phyloP scores from a whole-genome alignment of 805 yeast genomes.

The Candida glaebosa region DNA sequence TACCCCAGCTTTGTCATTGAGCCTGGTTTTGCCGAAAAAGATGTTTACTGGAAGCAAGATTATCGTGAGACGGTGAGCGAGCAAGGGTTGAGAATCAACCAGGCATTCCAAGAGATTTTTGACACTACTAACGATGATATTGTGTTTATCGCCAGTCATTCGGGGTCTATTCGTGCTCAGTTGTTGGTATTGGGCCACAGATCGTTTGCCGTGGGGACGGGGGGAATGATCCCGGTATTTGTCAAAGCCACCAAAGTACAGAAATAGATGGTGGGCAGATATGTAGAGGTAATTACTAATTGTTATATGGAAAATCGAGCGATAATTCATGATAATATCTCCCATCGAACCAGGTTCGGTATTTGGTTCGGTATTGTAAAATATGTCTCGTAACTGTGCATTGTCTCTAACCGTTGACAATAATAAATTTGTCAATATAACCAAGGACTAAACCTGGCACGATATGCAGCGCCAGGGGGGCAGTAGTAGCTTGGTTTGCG shows the following conservation, averaged over 20 bases:
- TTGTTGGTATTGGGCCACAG: conserved; percentile 47
- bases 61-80: conserved; percentile 40
- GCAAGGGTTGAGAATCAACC: conserved; percentile 34
- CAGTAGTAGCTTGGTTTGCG: too few species aligned
- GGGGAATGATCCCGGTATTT: conserved; percentile 55
- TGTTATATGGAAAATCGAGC: too few species aligned
- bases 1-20: conserved; percentile 45
- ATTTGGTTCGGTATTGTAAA: too few species aligned
- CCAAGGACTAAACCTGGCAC: too few species aligned
- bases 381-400: too few species aligned
- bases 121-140: conserved; percentile 17
- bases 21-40: conserved; percentile 44
- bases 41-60: conserved; percentile 36
- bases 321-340: too few species aligned
- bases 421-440: too few species aligned
- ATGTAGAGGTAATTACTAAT: too few species aligned
- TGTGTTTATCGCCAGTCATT: conserved; percentile 47
- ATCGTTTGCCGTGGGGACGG: conserved; percentile 47
- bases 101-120: conserved; percentile 35
- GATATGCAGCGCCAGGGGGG: too few species aligned
- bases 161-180: conserved; percentile 49
- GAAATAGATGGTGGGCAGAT: background rate
- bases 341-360: too few species aligned
- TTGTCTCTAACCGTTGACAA: too few species aligned
- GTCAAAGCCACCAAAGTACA: conserved; percentile 37